Percentiles rank a stretch among this genome's conserved stretches.
Conservation (phyloP, 805 yeast genomes). For the Wickerhamiella galacta region DNA sequence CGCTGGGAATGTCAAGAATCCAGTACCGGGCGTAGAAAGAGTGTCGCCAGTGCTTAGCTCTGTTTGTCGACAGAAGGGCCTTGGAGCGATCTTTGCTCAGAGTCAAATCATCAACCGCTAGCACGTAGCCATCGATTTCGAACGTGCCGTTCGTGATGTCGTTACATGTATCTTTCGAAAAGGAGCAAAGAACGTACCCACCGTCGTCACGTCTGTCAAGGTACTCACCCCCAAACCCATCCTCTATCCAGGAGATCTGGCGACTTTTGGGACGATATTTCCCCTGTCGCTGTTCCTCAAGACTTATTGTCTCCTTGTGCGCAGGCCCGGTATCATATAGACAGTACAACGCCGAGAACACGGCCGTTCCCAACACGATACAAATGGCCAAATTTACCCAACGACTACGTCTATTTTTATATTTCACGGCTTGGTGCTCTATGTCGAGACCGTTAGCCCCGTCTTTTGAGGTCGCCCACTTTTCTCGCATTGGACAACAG, state of each 20-base stretch:
- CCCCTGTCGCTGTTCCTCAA: slow-evolving; percentile 12
- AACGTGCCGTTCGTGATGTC: slow-evolving; percentile 16
- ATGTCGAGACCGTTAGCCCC: too few species aligned
- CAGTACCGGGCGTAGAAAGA: slow-evolving; percentile 48
- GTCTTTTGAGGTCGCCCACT: too few species aligned
- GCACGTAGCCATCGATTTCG: slow-evolving; percentile 25
- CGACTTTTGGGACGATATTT: slow-evolving; percentile 4
- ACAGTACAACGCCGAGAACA: too few species aligned
- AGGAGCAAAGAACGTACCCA: background rate
- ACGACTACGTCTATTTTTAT: too few species aligned
- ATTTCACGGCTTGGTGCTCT: too few species aligned
- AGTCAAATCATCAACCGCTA: slow-evolving; percentile 27
- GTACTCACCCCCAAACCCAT: slow-evolving; percentile 12
- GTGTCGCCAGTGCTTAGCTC: slow-evolving; percentile 44
- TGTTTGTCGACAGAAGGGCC: slow-evolving; percentile 41
- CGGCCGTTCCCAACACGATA: too few species aligned
- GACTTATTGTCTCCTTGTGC: slow-evolving; percentile 1
- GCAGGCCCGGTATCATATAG: too few species aligned
- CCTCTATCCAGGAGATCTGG: slow-evolving; percentile 11
- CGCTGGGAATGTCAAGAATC: slow-evolving; percentile 34
- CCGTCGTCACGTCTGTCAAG: slow-evolving; percentile 4
- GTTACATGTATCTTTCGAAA: slow-evolving; percentile 3
- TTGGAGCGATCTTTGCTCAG: slow-evolving; percentile 31
- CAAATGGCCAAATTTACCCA: too few species aligned
- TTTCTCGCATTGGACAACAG: too few species aligned